phyloP scores from a whole-genome alignment of 2,329 filamentous ascomycete genomes.

The Boeremia lycopersici region DNA sequence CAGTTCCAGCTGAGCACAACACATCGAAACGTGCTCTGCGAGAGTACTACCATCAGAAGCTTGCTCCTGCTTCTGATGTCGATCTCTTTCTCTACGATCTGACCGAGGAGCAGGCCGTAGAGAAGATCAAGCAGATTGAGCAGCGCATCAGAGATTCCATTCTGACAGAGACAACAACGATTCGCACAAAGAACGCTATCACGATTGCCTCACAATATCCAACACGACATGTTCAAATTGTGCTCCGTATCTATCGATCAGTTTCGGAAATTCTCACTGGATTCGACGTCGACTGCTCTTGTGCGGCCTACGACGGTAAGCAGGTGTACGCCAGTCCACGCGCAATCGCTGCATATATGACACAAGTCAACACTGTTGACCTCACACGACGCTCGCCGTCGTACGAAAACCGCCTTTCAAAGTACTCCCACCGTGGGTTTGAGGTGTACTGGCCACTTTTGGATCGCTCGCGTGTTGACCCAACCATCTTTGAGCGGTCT shows the following conservation, averaged over 20 bases:
- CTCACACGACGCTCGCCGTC: slow-evolving; percentile 80
- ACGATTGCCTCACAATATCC: slow-evolving; percentile 87
- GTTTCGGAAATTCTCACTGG: slow-evolving; percentile 84
- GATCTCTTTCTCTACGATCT: slow-evolving; percentile 86
- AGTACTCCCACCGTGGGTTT: slow-evolving; percentile 81
- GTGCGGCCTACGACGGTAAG: slow-evolving; percentile 78
- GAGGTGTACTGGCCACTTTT: slow-evolving; percentile 81
- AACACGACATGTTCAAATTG: slow-evolving; percentile 83
- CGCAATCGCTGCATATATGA: slow-evolving; percentile 78
- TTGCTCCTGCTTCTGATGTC: slow-evolving; percentile 84
- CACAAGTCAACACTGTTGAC: slow-evolving; percentile 81
- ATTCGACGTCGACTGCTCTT: slow-evolving; percentile 86
- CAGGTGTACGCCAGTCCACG: slow-evolving; percentile 81
- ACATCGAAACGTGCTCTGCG: slow-evolving; percentile 50
- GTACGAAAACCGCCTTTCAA: slow-evolving; percentile 85
- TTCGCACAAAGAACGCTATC: slow-evolving; percentile 85
- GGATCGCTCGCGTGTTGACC: slow-evolving; percentile 77
- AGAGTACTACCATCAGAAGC: slow-evolving; percentile 77
- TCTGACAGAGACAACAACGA: slow-evolving; percentile 80
- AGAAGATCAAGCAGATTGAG: slow-evolving; percentile 87
- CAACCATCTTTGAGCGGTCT: slow-evolving; percentile 84
- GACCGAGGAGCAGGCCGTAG: slow-evolving; percentile 74
- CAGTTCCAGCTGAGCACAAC: slow-evolving; percentile 59
- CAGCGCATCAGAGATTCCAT: slow-evolving; percentile 75
- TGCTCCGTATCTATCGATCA: slow-evolving; percentile 83